Base-by-base conservation (phyloP, 2,329 filamentous ascomycete genomes). In the Aspergillus thermomutatus region DNA sequence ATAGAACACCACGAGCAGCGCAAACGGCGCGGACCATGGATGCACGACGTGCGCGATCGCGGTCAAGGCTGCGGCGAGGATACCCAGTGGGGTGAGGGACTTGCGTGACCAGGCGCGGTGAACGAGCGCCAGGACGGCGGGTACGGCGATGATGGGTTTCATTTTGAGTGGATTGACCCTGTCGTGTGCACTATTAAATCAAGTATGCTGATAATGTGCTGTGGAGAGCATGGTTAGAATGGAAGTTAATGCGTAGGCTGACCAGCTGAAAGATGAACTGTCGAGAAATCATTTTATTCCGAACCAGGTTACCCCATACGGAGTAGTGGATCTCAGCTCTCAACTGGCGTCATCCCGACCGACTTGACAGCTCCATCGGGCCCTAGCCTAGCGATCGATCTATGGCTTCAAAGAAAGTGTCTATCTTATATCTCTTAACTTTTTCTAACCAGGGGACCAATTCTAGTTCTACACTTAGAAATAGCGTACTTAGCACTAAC, bases 21-120 rank as follows among this genome's bases (percentile, higher is more conserved):
- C 83, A 76, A 97, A 95, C n/a, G 91, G 92, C n/a, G 92, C 79
- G 58, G 90, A 90, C 88, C 91, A 97, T 3, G 93, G 93, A 74
- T 97, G 92, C n/a, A 92, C 77, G 17, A 92, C 91, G 73, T 99
- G 94, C 10, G 89, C 84, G 48, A 83, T 73, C 3, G 91, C 92
- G 3, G 92, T 96, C 46, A 88, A 66, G 4, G 81, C 79, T 3
- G 93, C 93, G 11, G 84, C 83, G 40, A 88, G 64, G 64, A 96
- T 84, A 59, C 92, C 93, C 6, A 81, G 77, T 0, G 88, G 84
- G 0, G 93, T 97, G 41, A 99, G 82, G 25, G 88, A 92, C 55
- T 90, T 88, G 65, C 86, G 87, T 49, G 82, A 85, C 75, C 84
- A 84, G 34, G 90, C 88, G 58, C 89, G 83, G 65, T 85, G 84